Conservation (phyloP, 2,329 filamentous ascomycete species). For the Aspergillus amoenus region DNA sequence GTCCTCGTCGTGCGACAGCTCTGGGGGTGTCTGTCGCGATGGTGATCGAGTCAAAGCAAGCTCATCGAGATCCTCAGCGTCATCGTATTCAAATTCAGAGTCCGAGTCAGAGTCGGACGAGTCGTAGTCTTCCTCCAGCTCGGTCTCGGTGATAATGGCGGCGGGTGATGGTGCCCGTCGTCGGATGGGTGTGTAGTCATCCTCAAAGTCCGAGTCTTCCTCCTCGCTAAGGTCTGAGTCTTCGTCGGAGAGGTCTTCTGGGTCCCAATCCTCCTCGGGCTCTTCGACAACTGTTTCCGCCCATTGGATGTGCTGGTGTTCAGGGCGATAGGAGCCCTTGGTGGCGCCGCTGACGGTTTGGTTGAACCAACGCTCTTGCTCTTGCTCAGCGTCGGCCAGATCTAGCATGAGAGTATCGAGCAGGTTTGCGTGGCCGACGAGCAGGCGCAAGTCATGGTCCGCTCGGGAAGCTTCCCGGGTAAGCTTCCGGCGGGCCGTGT, state of each 20-base stretch:
- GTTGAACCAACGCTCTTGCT: conserved; percentile 98
- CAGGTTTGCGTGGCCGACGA: conserved; percentile 97
- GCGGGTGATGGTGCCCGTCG: conserved; percentile 33
- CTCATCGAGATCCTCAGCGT: conserved; percentile 58
- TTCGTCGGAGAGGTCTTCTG: conserved; percentile 61
- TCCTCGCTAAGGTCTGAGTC: conserved; percentile 52
- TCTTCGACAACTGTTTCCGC: conserved; percentile 76
- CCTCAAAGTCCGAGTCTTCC: conserved; percentile 51
- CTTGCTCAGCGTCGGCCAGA: conserved; percentile 87
- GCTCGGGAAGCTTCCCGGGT: conserved; percentile 83
- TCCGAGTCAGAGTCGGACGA: conserved; percentile 51
- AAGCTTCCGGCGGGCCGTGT: conserved; percentile 95
- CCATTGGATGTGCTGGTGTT: conserved; percentile 79
- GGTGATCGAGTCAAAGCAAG: conserved; percentile 68
- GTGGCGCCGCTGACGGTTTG: conserved; percentile 79
- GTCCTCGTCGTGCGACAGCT: conserved; percentile 68
- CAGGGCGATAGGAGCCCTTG: conserved; percentile 50
- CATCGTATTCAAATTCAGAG: conserved; percentile 58
- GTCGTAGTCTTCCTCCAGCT: conserved; percentile 32
- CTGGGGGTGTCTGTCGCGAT: conserved; percentile 67
- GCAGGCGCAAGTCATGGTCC: conserved; percentile 90
- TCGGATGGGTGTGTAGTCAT: conserved; percentile 33
- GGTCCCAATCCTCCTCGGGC: conserved; percentile 67
- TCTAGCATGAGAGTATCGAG: conserved; percentile 91
- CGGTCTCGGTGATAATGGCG: conserved; percentile 29